These are phyloP conservation scores for Flaveria floridana DNA, from an alignment of 140 eudicot genomes.

Conservation along the genomic window DNA sequence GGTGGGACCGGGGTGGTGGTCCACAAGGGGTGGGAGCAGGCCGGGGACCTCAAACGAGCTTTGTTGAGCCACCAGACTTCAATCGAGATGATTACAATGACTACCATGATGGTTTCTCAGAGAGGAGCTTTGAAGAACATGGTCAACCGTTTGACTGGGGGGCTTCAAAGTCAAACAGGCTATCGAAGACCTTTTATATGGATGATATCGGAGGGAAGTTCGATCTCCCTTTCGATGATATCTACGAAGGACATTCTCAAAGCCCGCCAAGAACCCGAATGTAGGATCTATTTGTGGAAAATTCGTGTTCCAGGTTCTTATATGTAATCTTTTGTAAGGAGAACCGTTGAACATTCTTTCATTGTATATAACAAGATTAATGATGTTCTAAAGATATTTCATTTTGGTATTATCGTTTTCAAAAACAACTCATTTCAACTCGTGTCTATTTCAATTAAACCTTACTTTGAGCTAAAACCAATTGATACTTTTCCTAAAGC, in stretches of 20 bases:
- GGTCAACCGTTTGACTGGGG: conserved; percentile 49
- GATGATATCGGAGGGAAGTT: conserved; percentile 58
- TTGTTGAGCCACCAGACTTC: conserved; percentile 80
- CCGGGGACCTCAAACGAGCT: conserved; percentile 51
- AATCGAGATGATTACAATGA: conserved; percentile 28
- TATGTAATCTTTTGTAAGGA: conserved; percentile 27
- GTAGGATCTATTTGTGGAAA: conserved; percentile 14
- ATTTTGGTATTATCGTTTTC: neutral
- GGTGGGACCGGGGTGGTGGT: conserved; percentile 73
- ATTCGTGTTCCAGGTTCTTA: conserved; percentile 18
- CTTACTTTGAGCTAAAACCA: no score
- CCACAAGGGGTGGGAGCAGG: conserved; percentile 29
- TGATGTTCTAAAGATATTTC: neutral
- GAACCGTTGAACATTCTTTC: conserved; percentile 38
- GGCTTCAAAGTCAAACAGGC: conserved; percentile 28
- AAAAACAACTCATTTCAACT: no score
- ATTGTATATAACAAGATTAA: conserved; percentile 39
- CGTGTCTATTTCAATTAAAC: no score
- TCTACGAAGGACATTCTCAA: conserved; percentile 46
- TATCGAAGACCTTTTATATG: conserved; percentile 55
- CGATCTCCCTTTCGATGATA: conserved; percentile 76
- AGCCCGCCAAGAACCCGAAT: conserved; percentile 36
- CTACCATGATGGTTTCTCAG: conserved; percentile 44
- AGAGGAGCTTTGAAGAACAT: conserved; percentile 48
- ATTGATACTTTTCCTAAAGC: no score